Base-by-base conservation (phyloP, 2,329 filamentous ascomycete species). In the Tolypocladium pustulatum region DNA sequence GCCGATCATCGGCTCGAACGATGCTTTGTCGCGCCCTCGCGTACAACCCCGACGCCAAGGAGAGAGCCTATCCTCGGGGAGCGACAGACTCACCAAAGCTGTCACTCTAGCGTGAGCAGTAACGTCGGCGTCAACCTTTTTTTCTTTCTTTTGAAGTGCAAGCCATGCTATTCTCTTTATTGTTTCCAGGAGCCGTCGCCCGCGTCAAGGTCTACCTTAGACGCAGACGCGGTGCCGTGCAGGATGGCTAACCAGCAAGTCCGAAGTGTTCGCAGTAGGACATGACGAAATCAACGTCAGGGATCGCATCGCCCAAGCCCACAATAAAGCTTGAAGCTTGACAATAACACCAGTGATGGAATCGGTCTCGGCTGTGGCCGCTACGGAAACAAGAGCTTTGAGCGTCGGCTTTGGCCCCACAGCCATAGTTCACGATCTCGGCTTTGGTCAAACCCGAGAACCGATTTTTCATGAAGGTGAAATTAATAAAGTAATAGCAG, bases 21-120 rank as follows among this genome's bases (percentile, higher is more conserved):
- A 79, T 65, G 57, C 58, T 73, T 77, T 0, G 67, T 71, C 6
- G 60, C 59, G 49, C 65, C 71, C 12, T 78, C 66, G n/a, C 62
- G 60, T 1, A 80, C 76, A 58, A 80, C 78, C 59, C 80, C 78
- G 2, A 80, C 65, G 0, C 67, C 75, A 76, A 76, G 78, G 64
- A n/a, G 81, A 80, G 1, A 81, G 61, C 0, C 85, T 0, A 65
- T 65, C 1, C 62, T 61, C 1, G 66, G 65, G 49, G 65, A 67
- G 0, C 1, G 65, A 65, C 66, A 1, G 65, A 61, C 1, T 41
- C 6, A 41, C 17, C 37, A 1, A 37, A 8, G 38, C 20, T n/a
- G 38, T n/a, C 20, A n/a, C 20, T 41, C 38, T 7, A 41, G 66
- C 66, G 52, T 63, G 68, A 1, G 65, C 57, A 0, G 67, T 73